Percentiles rank a stretch among this genome's conserved stretches.
phyloP scores from a whole-genome alignment of 768 basidiomycete species.

The Amanita pseudoporphyria region DNA sequence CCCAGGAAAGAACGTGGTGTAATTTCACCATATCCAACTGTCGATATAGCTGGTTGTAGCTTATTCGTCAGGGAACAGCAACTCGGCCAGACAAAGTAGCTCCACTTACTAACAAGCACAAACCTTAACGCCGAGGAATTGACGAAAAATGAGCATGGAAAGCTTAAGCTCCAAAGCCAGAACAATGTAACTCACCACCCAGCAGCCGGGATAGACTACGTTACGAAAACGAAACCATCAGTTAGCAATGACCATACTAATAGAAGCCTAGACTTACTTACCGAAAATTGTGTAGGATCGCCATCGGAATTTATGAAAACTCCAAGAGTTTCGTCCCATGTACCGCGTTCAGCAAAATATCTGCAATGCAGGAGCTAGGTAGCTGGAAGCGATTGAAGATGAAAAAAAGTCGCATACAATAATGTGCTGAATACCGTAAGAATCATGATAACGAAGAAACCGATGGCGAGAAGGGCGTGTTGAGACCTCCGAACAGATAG shows the following conservation, averaged over 20 bases:
- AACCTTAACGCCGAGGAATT: too few species aligned
- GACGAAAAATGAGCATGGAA: neutral
- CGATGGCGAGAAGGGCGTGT: too few species aligned
- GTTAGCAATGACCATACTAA: neutral
- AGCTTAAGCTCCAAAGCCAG: neutral
- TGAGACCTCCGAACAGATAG: too few species aligned
- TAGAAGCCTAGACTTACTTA: conserved; percentile 20
- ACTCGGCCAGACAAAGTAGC: neutral
- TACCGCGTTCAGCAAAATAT: too few species aligned
- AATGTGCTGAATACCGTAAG: too few species aligned
- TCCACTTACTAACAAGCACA: conserved; percentile 64
- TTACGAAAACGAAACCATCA: neutral
- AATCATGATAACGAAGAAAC: too few species aligned
- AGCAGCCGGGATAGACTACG: too few species aligned
- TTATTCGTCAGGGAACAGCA: neutral
- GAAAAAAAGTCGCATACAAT: too few species aligned
- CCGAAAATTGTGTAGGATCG: too few species aligned
- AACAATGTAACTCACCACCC: conserved; percentile 43
- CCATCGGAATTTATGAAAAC: conserved; percentile 82
- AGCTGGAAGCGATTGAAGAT: neutral
- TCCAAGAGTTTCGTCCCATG: conserved; percentile 75
- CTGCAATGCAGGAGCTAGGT: conserved; percentile 22
- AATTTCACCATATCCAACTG: too few species aligned
- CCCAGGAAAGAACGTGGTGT: conserved; percentile 77
- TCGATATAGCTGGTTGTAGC: too few species aligned